Evolutionary conservation across 164 flowering plant species (phyloP).

Genomic region (Dillenia suffruticosa): DNA sequence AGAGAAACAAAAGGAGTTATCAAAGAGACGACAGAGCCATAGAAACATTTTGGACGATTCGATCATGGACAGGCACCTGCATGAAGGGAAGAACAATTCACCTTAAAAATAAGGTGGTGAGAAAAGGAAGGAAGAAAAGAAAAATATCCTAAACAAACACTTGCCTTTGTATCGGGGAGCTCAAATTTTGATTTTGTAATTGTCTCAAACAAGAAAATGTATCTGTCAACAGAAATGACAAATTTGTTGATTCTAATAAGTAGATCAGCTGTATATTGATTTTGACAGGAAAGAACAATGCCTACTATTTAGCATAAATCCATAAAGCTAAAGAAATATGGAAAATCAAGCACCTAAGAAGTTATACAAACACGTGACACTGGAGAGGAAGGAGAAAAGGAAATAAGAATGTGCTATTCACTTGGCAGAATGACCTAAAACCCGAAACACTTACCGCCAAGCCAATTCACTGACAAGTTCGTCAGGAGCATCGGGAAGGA

Average conservation of each 20-base stretch:
- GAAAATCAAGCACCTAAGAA: too few species aligned
- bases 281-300: too few species aligned
- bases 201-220: slow-evolving; percentile 80
- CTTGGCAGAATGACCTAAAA: background rate
- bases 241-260: too few species aligned
- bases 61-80: slow-evolving; percentile 79
- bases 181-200: slow-evolving; percentile 78
- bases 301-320: too few species aligned
- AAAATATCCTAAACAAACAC: background rate
- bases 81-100: slow-evolving; percentile 8
- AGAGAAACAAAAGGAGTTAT: background rate
- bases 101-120: background rate
- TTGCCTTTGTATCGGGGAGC: slow-evolving; percentile 54
- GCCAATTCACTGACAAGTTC: slow-evolving; percentile 86
- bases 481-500: slow-evolving; percentile 87
- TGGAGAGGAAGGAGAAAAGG: too few species aligned
- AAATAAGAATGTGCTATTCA: too few species aligned
- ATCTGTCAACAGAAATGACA: slow-evolving; percentile 36
- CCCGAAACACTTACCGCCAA: slow-evolving; percentile 59
- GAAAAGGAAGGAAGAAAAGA: background rate
- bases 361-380: too few species aligned
- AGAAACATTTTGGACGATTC: slow-evolving; percentile 70
- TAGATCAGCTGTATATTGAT: too few species aligned
- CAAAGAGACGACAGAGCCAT: slow-evolving; percentile 48
- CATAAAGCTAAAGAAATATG: too few species aligned